phyloP scores from a whole-genome alignment of 2,329 filamentous ascomycete species.

The Paecilomyces formosus region DNA sequence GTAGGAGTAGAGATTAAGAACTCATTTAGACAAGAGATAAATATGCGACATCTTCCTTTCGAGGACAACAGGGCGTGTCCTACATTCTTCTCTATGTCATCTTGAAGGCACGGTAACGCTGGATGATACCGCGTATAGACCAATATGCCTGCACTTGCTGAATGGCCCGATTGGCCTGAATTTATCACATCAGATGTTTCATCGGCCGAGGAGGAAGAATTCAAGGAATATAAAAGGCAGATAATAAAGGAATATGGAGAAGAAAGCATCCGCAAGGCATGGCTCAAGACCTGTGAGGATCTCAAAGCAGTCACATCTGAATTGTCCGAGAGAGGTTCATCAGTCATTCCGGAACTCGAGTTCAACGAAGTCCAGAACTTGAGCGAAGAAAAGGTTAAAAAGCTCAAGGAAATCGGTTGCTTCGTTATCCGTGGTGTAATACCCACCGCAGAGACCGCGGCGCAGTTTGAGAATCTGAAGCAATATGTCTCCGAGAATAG shows the following conservation, averaged over 20 bases:
- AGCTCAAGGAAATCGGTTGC: constrained; percentile 10
- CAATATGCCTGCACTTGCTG: not conserved
- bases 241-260: not conserved
- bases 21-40: not conserved
- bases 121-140: not conserved
- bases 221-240: not conserved
- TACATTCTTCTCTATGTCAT: not conserved
- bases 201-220: not conserved
- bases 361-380: constrained; percentile 15
- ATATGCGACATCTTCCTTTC: not conserved
- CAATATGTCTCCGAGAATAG: constrained; percentile 27
- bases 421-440: constrained; percentile 12
- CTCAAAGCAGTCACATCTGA: not conserved
- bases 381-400: constrained; percentile 4
- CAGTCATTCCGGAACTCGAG: constrained; percentile 26
- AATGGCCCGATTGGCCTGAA: not conserved
- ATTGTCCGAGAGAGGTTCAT: not conserved
- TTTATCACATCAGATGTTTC: not conserved
- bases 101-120: not conserved
- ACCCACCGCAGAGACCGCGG: constrained; percentile 5
- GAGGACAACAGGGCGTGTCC: not conserved
- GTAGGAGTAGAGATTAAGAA: too few relatives aligned
- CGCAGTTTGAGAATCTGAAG: constrained; percentile 19
- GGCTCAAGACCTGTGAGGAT: not conserved
- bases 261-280: not conserved